A percentile compares a stretch with the other conserved stretches of the same genome.
phyloP scores from a whole-genome alignment of 164 flowering plant genomes.

The Dillenia turbinata region DNA sequence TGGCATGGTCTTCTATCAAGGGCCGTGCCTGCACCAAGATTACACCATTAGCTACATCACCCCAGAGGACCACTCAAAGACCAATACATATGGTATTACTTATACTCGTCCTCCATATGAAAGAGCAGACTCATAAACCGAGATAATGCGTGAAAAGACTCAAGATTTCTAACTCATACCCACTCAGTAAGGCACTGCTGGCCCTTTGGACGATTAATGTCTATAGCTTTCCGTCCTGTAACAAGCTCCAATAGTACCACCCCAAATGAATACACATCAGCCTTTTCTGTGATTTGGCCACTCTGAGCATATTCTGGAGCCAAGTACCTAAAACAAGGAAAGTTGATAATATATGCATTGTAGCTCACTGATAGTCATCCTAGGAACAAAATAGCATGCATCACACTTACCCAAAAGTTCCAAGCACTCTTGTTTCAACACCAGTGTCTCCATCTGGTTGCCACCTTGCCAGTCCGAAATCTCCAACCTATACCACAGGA shows the following conservation, averaged over 20 bases:
- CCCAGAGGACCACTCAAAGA: no score
- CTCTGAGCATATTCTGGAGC: constrained; percentile 97
- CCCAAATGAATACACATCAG: constrained; percentile 93
- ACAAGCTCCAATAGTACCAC: constrained; percentile 83
- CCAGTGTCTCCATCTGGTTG: constrained; percentile 83
- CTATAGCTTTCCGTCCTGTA: constrained; percentile 89
- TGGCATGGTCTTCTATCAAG: constrained; percentile 52
- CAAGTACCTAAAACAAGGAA: constrained; percentile 51
- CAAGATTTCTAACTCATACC: constrained; percentile 36
- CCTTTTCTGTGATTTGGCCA: constrained; percentile 91
- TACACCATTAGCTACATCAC: not conserved
- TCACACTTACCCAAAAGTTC: constrained; percentile 81
- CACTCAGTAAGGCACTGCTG: constrained; percentile 93
- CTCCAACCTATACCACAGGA: constrained; percentile 65
- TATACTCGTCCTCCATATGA: no score
- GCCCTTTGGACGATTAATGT: constrained; percentile 81
- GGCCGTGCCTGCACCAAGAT: constrained; percentile 72
- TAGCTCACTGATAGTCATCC: not conserved
- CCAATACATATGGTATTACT: no score
- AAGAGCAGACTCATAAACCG: no score
- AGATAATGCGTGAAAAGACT: not conserved
- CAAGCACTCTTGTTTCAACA: constrained; percentile 81
- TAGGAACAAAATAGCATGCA: not conserved
- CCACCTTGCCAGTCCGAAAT: constrained; percentile 96
- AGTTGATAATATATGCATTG: not conserved